Conservation (phyloP, 1,139 yeast genomes). For the Taiozyma sp. region DNA sequence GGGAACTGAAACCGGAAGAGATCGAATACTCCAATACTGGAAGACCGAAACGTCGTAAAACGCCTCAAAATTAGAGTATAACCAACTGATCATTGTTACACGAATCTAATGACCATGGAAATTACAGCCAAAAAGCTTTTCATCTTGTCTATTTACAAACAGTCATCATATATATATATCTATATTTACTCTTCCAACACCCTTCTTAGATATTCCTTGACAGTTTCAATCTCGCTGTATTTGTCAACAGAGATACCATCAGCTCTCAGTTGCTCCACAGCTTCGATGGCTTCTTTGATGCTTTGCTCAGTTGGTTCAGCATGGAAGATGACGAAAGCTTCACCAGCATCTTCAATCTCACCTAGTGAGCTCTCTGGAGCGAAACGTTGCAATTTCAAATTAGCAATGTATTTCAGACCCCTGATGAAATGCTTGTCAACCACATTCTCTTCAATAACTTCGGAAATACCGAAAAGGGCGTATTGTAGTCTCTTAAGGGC, state of each 20-base stretch:
- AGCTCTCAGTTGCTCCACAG: constrained; percentile 38
- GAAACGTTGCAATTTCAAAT: constrained; percentile 55
- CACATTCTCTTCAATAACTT: constrained; percentile 38
- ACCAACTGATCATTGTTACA: too few relatives aligned
- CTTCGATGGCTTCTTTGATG: constrained; percentile 46
- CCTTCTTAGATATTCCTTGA: constrained; percentile 22
- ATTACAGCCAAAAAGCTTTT: too few relatives aligned
- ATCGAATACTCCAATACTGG: constrained; percentile 26
- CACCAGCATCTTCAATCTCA: constrained; percentile 40
- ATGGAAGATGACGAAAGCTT: constrained; percentile 44
- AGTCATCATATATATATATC: background rate
- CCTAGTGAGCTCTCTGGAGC: constrained; percentile 25
- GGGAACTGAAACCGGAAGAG: constrained; percentile 9
- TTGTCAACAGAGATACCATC: constrained; percentile 26
- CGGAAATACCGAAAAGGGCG: constrained; percentile 77
- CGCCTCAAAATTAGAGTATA: too few relatives aligned
- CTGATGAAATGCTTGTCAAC: constrained; percentile 62
- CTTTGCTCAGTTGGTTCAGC: constrained; percentile 43
- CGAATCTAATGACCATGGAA: too few relatives aligned
- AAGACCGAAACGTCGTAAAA: constrained; percentile 26
- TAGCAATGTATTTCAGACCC: constrained; percentile 66
- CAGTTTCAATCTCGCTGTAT: constrained; percentile 30
- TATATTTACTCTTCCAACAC: constrained; percentile 10
- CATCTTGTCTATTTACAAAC: constrained; percentile 2
- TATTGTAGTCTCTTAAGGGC: constrained; percentile 73